Percentiles rank a stretch among this genome's conserved stretches.
These are phyloP conservation scores for Fusarium oxysporum DNA, from an alignment of 2,329 filamentous ascomycete genomes.

Conservation along the genomic window DNA sequence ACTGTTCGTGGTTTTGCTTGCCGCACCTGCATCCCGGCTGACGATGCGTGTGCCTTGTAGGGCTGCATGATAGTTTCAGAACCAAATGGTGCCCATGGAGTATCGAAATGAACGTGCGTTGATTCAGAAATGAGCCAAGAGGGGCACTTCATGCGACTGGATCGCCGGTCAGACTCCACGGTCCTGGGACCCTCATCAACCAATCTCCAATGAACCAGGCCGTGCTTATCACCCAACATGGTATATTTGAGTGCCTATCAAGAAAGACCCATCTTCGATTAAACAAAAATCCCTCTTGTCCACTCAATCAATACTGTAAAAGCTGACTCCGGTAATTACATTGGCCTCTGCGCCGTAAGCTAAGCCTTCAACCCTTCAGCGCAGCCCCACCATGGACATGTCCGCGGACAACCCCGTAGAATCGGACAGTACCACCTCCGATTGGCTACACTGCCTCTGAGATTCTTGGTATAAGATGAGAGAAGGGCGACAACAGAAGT, in stretches of 20 bases:
- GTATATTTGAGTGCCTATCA: too few relatives aligned
- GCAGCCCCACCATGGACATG: conserved; percentile 30
- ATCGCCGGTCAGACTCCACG: not conserved
- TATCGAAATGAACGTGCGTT: too few relatives aligned
- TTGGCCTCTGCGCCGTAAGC: not conserved
- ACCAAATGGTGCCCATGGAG: accelerated
- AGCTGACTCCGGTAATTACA: not conserved
- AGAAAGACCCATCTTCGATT: accelerated
- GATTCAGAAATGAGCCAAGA: too few relatives aligned
- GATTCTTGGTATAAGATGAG: conserved; percentile 14
- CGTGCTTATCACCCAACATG: not conserved
- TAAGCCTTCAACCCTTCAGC: conserved; percentile 6
- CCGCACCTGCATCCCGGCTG: too few relatives aligned
- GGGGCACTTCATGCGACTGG: not conserved
- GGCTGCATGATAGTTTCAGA: not conserved
- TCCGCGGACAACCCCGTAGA: conserved; percentile 29
- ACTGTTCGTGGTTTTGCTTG: not conserved
- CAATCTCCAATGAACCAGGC: not conserved
- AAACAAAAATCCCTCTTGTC: not conserved
- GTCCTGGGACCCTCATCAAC: not conserved
- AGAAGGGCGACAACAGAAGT: not conserved
- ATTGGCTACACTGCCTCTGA: conserved; percentile 5
- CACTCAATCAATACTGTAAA: not conserved
- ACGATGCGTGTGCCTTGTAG: not conserved
- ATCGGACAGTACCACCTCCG: not conserved